Percentiles rank a stretch among this genome's conserved stretches.
Conservation (phyloP, 1,284 basidiomycete genomes). For the Xerocomus minutiporus region DNA sequence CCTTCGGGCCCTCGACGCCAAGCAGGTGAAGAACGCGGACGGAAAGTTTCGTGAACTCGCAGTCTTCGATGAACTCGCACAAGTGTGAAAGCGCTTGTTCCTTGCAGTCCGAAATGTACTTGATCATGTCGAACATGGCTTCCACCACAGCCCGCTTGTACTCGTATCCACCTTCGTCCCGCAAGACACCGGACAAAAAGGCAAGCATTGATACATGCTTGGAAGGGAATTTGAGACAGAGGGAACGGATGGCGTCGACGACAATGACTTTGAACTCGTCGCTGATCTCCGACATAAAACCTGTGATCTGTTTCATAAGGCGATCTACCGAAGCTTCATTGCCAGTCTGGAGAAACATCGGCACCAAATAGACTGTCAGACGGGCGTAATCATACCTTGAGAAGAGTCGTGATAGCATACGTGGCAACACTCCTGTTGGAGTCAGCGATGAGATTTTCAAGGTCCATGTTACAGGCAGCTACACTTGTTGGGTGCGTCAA, state of each 20-base stretch:
- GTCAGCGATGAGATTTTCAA: constrained; percentile 97
- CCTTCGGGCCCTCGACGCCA: constrained; percentile 94
- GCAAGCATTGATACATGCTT: constrained; percentile 95
- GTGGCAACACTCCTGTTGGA: constrained; percentile 95
- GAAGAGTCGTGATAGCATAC: constrained; percentile 96
- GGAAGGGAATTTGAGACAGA: constrained; percentile 97
- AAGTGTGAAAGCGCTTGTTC: constrained; percentile 96
- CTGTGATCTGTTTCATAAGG: constrained; percentile 98
- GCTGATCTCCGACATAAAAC: constrained; percentile 99
- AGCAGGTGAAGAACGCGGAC: constrained; percentile 95
- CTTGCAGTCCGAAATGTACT: constrained; percentile 92
- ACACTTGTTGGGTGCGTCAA: constrained; percentile 82
- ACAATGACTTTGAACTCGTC: constrained; percentile 99
- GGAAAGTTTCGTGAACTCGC: constrained; percentile 98
- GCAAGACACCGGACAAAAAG: constrained; percentile 90
- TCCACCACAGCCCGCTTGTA: constrained; percentile 99
- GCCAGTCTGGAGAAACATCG: constrained; percentile 62
- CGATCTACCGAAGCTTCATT: constrained; percentile 99
- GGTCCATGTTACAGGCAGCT: constrained; percentile 92
- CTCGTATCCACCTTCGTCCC: constrained; percentile 98
- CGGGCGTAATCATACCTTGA: constrained; percentile 62
- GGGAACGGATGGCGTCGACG: constrained; percentile 95
- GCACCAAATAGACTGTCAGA: neutral
- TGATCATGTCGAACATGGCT: constrained; percentile 99
- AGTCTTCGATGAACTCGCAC: constrained; percentile 99